Evolutionary conservation across 371 early-diverging fungal genomes (phyloP).

Genomic region (Syncephalastrum racemosum): DNA sequence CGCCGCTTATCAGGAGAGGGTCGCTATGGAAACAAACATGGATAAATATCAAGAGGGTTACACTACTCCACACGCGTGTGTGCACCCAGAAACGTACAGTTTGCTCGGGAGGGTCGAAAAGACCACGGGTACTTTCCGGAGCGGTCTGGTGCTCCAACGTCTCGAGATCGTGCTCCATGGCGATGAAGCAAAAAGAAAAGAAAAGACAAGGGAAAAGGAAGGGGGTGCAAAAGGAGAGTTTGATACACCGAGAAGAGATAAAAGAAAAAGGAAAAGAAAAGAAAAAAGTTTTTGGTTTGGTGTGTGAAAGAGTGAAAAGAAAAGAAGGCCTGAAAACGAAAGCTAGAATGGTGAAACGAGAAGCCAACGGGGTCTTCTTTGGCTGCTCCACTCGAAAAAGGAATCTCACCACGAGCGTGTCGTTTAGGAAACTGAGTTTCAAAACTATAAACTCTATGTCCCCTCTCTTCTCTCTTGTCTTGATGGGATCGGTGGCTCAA

Average conservation of each 20-base stretch:
- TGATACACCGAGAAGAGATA: conserved; percentile 10
- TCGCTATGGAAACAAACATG: no score
- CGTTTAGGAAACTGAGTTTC: conserved; percentile 1
- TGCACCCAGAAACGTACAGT: conserved; percentile 18
- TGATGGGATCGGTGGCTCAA: conserved; percentile 2
- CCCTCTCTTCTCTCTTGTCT: neutral
- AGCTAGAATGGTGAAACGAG: neutral
- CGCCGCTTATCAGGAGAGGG: conserved; percentile 28
- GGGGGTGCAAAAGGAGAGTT: conserved; percentile 20
- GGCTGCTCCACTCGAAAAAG: conserved; percentile 6
- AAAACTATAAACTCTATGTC: neutral
- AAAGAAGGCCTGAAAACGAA: conserved; percentile 9
- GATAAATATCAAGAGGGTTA: no score
- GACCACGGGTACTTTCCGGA: conserved; percentile 52
- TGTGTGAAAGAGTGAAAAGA: conserved; percentile 1
- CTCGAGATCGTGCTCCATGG: conserved; percentile 33
- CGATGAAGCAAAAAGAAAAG: conserved; percentile 25
- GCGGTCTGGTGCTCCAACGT: conserved; percentile 53
- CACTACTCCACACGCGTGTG: no score
- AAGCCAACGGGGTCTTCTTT: conserved; percentile 10
- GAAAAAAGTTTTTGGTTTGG: conserved; percentile 10
- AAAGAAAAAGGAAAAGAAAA: conserved; percentile 10
- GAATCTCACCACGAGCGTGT: no score
- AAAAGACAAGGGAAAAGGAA: conserved; percentile 21
- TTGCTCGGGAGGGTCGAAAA: conserved; percentile 45